Evolutionary conservation across 2,329 filamentous ascomycete genomes (phyloP), one percentile per base, ranked within the genome.

Genomic region (Harringtonia aguacate): DNA sequence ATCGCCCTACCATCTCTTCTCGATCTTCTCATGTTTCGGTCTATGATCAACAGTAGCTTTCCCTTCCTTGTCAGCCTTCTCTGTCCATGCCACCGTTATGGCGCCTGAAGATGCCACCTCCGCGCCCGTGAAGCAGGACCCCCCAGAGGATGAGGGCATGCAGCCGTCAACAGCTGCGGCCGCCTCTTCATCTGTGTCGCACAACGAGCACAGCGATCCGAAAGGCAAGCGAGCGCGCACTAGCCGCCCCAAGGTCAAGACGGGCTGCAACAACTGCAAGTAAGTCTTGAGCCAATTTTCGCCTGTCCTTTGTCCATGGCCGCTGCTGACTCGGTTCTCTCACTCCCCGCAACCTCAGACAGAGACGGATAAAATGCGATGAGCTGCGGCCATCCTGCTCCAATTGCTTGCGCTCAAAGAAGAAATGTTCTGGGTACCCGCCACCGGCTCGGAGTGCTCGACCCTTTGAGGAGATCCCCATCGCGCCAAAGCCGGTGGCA

Each of bases 241-340:
- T 24, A 78, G 74, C 56, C 72, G 67, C 50, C 72, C 74, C 14
- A 81, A 81, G 56, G 77, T 80, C 50, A 81, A 79, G 63, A 81
- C 77, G 1, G 78, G 78, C 34, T 82, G 79, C 59, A 69, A 67
- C 53, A 79, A 76, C 58, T 83, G 78, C 78, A 82, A 82, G 78
- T 81, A 67, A 58, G 77, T 68, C 44, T 30, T 21, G 8, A 13
- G 4, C 24, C 9, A 9, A 3, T 1, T 34, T 45, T 44, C 41
- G 34, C 28, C 24, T n/a, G 12, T 20, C n/a, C 7, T 9, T 27
- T 39, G 35, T 8, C 22, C 21, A 6, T 24, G 7, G 18, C 27
- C 24, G 10, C 35, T 22, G 10, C 35, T 22, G 36, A 39, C 36
- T 12, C 51, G n/a, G n/a, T n/a, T n/a, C n/a, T n/a, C n/a, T n/a